phyloP scores from a whole-genome alignment of 148 eudicot species.

The Gaultheria prostrata region DNA sequence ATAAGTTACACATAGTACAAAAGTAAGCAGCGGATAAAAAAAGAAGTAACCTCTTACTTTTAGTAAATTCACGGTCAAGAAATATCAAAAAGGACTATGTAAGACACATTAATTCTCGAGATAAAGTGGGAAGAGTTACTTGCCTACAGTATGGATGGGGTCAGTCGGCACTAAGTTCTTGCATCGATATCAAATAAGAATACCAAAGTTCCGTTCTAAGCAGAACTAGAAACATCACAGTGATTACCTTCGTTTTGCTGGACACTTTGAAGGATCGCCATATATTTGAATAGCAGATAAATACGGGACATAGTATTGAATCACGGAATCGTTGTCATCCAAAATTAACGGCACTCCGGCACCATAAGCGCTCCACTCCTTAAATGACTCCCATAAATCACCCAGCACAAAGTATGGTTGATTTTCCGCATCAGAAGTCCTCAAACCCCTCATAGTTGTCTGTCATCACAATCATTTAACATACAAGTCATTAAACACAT shows the following conservation, averaged over 20 bases:
- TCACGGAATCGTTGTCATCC: constrained; percentile 59
- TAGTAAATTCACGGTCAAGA: background rate
- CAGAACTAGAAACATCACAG: background rate
- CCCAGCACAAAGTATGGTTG: constrained; percentile 62
- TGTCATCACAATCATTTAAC: constrained; percentile 22
- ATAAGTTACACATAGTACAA: background rate
- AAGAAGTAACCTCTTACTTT: background rate
- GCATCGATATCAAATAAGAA: background rate
- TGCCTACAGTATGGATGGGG: background rate
- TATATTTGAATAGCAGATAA: constrained; percentile 70
- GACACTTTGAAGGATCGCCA: constrained; percentile 37
- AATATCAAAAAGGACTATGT: background rate
- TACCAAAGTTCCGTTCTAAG: background rate
- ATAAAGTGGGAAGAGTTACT: background rate
- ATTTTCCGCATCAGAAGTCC: constrained; percentile 53
- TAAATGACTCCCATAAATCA: constrained; percentile 79
- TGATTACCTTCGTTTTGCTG: constrained; percentile 30
- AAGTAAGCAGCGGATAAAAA: background rate
- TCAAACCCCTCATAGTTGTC: constrained; percentile 59
- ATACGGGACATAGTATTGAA: constrained; percentile 84
- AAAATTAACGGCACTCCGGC: constrained; percentile 77
- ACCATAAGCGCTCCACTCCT: constrained; percentile 90
- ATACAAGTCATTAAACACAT: background rate
- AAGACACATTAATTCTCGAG: background rate
- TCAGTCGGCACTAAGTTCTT: background rate